A percentile compares a stretch with the other conserved stretches of the same genome.
Evolutionary conservation across 805 yeast species (phyloP).

Genomic region (Sugiyamaella qingdaonensis): DNA sequence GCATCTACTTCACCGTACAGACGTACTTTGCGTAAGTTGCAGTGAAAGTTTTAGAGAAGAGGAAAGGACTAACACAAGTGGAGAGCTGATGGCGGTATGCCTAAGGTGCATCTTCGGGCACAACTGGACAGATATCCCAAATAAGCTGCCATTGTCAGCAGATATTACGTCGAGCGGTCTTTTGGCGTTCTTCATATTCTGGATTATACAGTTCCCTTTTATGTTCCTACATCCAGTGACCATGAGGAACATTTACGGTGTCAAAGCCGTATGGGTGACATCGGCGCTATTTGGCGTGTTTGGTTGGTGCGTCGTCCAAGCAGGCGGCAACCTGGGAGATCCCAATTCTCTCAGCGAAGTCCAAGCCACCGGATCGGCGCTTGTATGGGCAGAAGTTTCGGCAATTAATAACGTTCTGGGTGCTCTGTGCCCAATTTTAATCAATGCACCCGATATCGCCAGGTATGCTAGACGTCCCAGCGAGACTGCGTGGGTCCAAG

Average conservation of each 20-base stretch:
- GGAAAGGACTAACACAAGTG: not conserved
- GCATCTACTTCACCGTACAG: not conserved
- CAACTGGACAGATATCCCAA: not conserved
- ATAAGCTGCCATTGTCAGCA: not conserved
- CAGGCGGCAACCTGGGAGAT: not conserved
- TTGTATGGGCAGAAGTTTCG: not conserved
- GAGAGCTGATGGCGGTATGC: not conserved
- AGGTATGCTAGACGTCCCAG: conserved; percentile 1
- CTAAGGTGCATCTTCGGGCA: not conserved
- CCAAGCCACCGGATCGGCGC: not conserved
- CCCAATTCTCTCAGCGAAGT: not conserved
- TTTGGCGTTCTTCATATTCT: not conserved
- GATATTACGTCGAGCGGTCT: not conserved
- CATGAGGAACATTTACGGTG: not conserved
- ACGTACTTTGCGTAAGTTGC: not conserved
- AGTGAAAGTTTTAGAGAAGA: too few species aligned
- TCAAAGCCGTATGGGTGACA: not conserved
- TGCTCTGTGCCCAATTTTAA: not conserved
- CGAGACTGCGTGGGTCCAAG: conserved; percentile 5
- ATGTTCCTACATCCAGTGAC: conserved; percentile 1
- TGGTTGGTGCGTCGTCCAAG: not conserved
- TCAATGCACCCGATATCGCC: conserved; percentile 4
- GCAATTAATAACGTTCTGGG: conserved; percentile 2
- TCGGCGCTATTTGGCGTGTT: not conserved
- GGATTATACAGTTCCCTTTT: not conserved